Evolutionary conservation across 768 basidiomycete species (phyloP), one percentile per base, ranked within the genome.

Genomic region (Gelatoporia subvermispora): DNA sequence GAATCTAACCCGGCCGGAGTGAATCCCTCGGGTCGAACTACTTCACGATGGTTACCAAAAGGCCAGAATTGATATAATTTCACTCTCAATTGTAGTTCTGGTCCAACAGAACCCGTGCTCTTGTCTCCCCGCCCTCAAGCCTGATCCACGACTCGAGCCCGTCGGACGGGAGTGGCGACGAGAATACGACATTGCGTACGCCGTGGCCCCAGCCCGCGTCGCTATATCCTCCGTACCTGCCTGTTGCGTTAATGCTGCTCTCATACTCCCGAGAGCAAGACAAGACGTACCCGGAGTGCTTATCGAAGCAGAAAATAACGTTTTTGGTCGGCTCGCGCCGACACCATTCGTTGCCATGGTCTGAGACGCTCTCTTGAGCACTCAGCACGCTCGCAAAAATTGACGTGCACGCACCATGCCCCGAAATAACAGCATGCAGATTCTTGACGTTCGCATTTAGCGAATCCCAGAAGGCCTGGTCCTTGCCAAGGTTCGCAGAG

Each of bases 261-360:
- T 11, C 31, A 49, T 23, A 20, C 3, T 8, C n/a, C 3, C 5
- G 18, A 38, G 38, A 2, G 4, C 35, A 15, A 11, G 45, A 23
- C 4, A 2, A 24, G 39, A 60, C 60, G 11, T 54, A 85, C 80
- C 85, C 86, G 1, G 84, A 83, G 60, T 88, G 87, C 61, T 88
- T 88, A 58, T 76, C 74, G 53, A 88, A 90, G 60, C 87, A 90
- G 62, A 88, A 86, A 0, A 85, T 75, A 8, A 84, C 74, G 35
- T 77, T 67, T 51, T 79, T 79, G 3, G 71, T 73, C 2, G 75
- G 74, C 51, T 87, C 83, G 16, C 84, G 78, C 8, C 77, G 76
- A 51, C 87, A 89, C 87, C 87, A 89, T 61, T 88, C 85, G 49
- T 88, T 75, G 1, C 87, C 87, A 53, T 89, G 87, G 60, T 85